Base-by-base conservation (phyloP, 2,329 filamentous ascomycete species). In the Penicillium verrucosum region DNA sequence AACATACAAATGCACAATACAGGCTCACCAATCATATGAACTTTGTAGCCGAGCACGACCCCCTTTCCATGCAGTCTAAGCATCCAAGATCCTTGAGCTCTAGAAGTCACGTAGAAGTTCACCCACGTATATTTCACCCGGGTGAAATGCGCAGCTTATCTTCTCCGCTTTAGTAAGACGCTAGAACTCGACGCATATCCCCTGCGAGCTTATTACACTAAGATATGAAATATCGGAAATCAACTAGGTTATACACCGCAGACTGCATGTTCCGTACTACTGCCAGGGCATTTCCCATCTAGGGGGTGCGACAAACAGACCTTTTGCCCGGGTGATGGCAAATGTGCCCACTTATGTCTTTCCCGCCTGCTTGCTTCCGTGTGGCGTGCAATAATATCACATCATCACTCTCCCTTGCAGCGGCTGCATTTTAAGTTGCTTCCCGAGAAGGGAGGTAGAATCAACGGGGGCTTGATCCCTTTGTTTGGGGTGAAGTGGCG, bases 301-400 rank as follows among this genome's bases (percentile, higher is more conserved):
- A 16, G 43, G 43, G 42, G 42, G 42, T n/a, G 23, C 4, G 25
- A 43, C 16, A 27, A 34, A 46, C 29, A 21, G 12, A 23, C 9
- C 1, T 38, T 38, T 38, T 9, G 38, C 50, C 50, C 32, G 50
- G 50, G 50, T 52, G 38, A 51, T 51, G 27, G 27, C 3, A 42
- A 40, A 7, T 21, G 16, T 5, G 2, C 27, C n/a, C 18, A 32
- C 21, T 21, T 6, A 10, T 8, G n/a, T 34, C 4, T 14, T 27
- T 29, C 25, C 46, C 29, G 25, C n/a, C 46, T 49, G 25, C 36
- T 40, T 30, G 16, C 5, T 46, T 32, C 50, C 30, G 30, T 36
- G 37, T 50, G 21, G 45, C 23, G 32, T 42, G 9, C n/a, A 27
- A 51, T 32, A 51, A 51, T 32, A 51, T 55, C 52, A 51, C 30